phyloP scores from a whole-genome alignment of 2,329 filamentous ascomycete species.

The Pseudomassariella vexata region DNA sequence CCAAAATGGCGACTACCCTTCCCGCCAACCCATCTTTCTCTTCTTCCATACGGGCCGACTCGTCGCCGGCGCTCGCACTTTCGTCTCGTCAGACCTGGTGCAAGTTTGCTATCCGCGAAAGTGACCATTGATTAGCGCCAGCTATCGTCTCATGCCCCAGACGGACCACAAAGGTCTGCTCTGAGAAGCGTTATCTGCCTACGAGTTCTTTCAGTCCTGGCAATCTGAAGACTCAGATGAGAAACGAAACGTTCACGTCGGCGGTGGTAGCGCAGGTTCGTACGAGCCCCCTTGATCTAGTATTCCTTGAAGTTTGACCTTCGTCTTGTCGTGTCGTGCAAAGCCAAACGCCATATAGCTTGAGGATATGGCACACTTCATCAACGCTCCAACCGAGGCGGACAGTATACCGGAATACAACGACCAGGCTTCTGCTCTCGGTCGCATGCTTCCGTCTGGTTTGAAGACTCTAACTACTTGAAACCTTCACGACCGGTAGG shows the following conservation, averaged over 20 bases:
- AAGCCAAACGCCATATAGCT: constrained; percentile 19
- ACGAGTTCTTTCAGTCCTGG: constrained; percentile 22
- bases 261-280: constrained; percentile 28
- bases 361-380: constrained; percentile 15
- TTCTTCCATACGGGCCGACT: constrained; percentile 32
- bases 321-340: constrained; percentile 25
- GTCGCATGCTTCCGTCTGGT: constrained; percentile 20
- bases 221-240: constrained; percentile 3
- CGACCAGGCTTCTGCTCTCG: constrained; percentile 16
- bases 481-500: not conserved
- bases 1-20: constrained; percentile 15
- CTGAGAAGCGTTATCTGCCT: constrained; percentile 25
- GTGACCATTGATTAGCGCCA: constrained; percentile 28
- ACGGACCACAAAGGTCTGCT: constrained; percentile 19
- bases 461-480: constrained; percentile 15
- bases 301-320: constrained; percentile 13
- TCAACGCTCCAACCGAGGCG: constrained; percentile 17
- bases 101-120: constrained; percentile 25
- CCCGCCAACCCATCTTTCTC: constrained; percentile 23
- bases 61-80: constrained; percentile 22
- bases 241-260: constrained; percentile 22
- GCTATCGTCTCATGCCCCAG: constrained; percentile 29
- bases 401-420: constrained; percentile 13
- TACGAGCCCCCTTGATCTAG: too few relatives aligned
- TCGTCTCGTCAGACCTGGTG: constrained; percentile 29